A percentile compares a stretch with the other conserved stretches of the same genome.
Evolutionary conservation across 148 eudicot species (phyloP).

Genomic region (Linanthus parryae): DNA sequence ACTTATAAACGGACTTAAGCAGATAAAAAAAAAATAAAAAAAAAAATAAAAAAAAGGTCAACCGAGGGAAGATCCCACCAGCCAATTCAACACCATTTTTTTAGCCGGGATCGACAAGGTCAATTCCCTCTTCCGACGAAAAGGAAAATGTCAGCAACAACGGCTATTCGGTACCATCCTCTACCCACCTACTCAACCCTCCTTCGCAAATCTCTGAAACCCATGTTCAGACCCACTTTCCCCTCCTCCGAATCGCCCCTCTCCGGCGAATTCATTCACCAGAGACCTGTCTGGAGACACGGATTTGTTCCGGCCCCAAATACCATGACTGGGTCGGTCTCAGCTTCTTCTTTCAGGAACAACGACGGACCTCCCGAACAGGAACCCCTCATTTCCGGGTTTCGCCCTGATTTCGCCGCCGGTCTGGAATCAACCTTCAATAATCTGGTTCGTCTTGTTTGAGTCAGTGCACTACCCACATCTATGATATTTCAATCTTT

Average conservation of each 20-base stretch:
- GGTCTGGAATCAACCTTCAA: conserved; percentile 13
- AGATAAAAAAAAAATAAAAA: too few relatives aligned
- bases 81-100: too few relatives aligned
- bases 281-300: background rate
- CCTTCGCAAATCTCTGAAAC: background rate
- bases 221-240: background rate
- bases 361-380: conserved; percentile 1
- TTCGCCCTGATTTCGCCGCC: background rate
- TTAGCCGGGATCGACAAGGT: too few relatives aligned
- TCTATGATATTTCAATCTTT: background rate
- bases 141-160: conserved; percentile 2
- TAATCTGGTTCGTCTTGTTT: conserved; percentile 15
- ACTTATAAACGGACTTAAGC: too few relatives aligned
- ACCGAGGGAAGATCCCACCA: too few relatives aligned
- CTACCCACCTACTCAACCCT: background rate
- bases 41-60: too few relatives aligned
- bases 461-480: too few relatives aligned
- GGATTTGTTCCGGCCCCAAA: background rate
- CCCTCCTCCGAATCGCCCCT: conserved; percentile 1
- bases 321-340: too few relatives aligned
- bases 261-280: conserved; percentile 1
- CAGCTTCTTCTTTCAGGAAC: too few relatives aligned
- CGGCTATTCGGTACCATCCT: background rate
- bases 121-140: too few relatives aligned
- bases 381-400: conserved; percentile 9